Evolutionary conservation across 2,329 filamentous ascomycete genomes (phyloP).

Genomic region (Capronia epimyces): DNA sequence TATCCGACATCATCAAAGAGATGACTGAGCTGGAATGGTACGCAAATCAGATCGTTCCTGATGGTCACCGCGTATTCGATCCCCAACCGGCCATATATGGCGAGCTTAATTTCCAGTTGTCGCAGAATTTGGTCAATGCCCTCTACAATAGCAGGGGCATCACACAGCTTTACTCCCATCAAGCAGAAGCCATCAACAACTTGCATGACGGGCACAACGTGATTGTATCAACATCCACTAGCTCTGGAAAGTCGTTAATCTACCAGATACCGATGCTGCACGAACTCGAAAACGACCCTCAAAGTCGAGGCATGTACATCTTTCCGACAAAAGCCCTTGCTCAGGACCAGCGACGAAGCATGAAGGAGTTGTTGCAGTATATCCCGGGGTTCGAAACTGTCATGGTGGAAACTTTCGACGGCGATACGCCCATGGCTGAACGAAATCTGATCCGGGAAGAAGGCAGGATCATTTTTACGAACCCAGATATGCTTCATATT

Average conservation of each 20-base stretch:
- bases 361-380: conserved; percentile 76
- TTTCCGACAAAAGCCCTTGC: conserved; percentile 96
- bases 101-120: conserved; percentile 77
- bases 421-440: conserved; percentile 78
- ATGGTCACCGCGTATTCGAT: conserved; percentile 87
- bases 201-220: conserved; percentile 77
- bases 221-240: conserved; percentile 90
- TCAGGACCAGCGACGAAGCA: conserved; percentile 83
- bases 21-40: conserved; percentile 83
- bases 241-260: conserved; percentile 95
- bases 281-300: conserved; percentile 69
- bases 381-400: conserved; percentile 70
- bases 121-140: conserved; percentile 90
- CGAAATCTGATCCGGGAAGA: conserved; percentile 78
- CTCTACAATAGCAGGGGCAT: conserved; percentile 89
- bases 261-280: conserved; percentile 92
- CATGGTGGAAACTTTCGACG: conserved; percentile 90
- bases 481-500: conserved; percentile 95
- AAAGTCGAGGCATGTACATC: conserved; percentile 89
- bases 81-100: conserved; percentile 75
- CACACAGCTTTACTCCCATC: conserved; percentile 79
- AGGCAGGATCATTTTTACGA: conserved; percentile 90
- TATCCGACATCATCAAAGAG: conserved; percentile 79
- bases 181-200: conserved; percentile 87
- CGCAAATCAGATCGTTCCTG: conserved; percentile 82